Evolutionary conservation across 805 yeast genomes (phyloP).

Genomic region (Starmerella floricola): DNA sequence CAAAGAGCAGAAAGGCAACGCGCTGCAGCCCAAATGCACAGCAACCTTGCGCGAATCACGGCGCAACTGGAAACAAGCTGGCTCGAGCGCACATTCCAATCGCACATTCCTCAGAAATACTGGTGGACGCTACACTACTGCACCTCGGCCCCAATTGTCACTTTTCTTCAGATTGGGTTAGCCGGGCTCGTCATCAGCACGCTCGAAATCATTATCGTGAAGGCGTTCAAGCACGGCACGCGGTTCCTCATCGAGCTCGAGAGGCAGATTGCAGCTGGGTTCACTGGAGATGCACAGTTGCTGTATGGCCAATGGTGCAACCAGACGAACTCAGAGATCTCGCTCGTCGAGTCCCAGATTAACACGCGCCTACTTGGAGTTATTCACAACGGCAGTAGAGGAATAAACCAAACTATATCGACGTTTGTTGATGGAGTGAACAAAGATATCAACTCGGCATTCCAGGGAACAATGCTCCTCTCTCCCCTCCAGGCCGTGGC

Average conservation of each 20-base stretch:
- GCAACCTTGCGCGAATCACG: slow-evolving; percentile 1
- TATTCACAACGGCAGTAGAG: slow-evolving; percentile 43
- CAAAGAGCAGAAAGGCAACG: no score
- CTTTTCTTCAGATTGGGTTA: slow-evolving; percentile 42
- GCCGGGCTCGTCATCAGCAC: slow-evolving; percentile 44
- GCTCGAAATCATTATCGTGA: slow-evolving; percentile 39
- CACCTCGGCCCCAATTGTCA: slow-evolving; percentile 41
- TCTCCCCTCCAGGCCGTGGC: slow-evolving; percentile 54
- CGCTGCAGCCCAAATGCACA: background rate
- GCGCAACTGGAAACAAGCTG: slow-evolving; percentile 3
- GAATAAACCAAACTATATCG: slow-evolving; percentile 50
- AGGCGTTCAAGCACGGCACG: slow-evolving; percentile 10
- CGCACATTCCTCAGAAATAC: background rate
- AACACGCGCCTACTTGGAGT: slow-evolving; percentile 59
- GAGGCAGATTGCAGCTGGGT: slow-evolving; percentile 9
- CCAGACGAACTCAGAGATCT: slow-evolving; percentile 45
- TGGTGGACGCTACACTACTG: slow-evolving; percentile 42
- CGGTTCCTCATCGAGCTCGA: slow-evolving; percentile 13
- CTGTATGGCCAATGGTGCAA: slow-evolving; percentile 36
- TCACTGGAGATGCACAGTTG: slow-evolving; percentile 15
- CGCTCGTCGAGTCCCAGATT: slow-evolving; percentile 37
- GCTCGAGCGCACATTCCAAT: background rate
- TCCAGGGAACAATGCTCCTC: slow-evolving; percentile 57
- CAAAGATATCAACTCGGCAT: slow-evolving; percentile 42
- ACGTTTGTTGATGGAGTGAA: slow-evolving; percentile 50